Percentiles rank a stretch among this genome's conserved stretches.
Conservation (phyloP, 257 asterid genomes). For the Solanum rostratum region DNA sequence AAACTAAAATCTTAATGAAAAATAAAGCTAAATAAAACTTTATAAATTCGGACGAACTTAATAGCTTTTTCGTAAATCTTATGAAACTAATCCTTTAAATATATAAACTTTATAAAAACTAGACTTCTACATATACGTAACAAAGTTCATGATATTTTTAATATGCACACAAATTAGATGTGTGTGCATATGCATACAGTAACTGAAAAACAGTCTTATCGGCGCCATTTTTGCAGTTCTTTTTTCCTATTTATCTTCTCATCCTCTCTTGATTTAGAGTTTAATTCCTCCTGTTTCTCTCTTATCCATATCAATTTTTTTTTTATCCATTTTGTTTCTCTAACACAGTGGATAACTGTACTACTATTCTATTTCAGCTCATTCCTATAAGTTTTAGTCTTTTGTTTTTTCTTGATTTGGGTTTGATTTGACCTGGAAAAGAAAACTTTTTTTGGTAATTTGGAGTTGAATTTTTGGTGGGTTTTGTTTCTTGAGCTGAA, state of each 20-base stretch:
- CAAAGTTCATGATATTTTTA: no score
- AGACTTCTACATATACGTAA: no score
- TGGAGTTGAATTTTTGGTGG: background rate
- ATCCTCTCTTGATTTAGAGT: constrained; percentile 2
- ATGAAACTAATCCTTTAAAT: no score
- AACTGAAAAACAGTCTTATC: constrained; percentile 1
- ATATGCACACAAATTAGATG: no score
- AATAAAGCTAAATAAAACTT: no score
- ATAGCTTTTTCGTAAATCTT: no score
- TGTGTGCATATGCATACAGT: background rate
- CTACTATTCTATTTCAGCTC: background rate
- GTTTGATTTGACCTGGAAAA: background rate
- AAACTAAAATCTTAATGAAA: no score
- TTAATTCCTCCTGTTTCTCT: constrained; percentile 1
- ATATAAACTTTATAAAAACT: no score
- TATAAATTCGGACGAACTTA: no score
- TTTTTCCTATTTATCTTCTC: constrained; percentile 12
- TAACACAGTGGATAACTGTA: constrained; percentile 6
- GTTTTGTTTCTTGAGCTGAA: background rate
- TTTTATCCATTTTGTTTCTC: background rate
- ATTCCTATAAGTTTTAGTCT: background rate
- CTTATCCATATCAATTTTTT: background rate
- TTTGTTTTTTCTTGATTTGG: background rate
- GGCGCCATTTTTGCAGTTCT: constrained; percentile 25
- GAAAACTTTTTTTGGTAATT: background rate